A percentile compares a stretch with the other conserved stretches of the same genome.
Conservation (phyloP, 2,329 filamentous ascomycete species). For the Grosmannia serpens region DNA sequence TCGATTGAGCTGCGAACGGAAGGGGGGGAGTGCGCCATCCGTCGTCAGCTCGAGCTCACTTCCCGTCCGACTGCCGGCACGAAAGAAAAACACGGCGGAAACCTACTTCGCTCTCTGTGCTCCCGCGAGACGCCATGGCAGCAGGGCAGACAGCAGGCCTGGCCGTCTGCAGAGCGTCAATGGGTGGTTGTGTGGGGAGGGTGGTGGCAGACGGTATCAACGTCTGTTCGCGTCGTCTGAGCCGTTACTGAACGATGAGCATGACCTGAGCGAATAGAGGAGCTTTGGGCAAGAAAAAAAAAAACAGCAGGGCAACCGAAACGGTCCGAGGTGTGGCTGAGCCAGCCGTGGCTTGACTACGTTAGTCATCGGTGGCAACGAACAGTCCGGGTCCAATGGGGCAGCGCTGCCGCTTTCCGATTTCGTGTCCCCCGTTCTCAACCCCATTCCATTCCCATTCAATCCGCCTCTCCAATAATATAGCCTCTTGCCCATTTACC, state of each 20-base stretch:
- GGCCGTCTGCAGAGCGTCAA: constrained; percentile 7
- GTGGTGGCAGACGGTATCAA: neutral
- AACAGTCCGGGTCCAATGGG: too few relatives aligned
- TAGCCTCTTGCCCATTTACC: too few relatives aligned
- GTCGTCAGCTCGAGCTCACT: neutral
- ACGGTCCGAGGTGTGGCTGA: neutral
- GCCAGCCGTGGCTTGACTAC: too few relatives aligned
- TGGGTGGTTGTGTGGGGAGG: neutral
- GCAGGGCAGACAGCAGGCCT: constrained; percentile 5
- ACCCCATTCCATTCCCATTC: too few relatives aligned
- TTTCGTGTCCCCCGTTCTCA: too few relatives aligned
- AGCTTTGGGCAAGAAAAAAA: constrained; percentile 1
- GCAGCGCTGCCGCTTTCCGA: too few relatives aligned
- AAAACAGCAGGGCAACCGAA: neutral
- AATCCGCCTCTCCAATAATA: too few relatives aligned
- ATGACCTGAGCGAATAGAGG: neutral
- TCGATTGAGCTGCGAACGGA: constrained; percentile 3
- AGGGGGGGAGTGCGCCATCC: too few relatives aligned
- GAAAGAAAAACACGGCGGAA: neutral
- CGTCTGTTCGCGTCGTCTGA: neutral
- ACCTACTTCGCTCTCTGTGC: constrained; percentile 2
- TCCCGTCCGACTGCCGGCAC: neutral
- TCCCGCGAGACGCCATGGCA: constrained; percentile 8
- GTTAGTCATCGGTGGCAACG: neutral
- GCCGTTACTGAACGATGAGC: too few relatives aligned